Evolutionary conservation across 1,284 basidiomycete species (phyloP).

Genomic region (Cryptococcus amylolentus): DNA sequence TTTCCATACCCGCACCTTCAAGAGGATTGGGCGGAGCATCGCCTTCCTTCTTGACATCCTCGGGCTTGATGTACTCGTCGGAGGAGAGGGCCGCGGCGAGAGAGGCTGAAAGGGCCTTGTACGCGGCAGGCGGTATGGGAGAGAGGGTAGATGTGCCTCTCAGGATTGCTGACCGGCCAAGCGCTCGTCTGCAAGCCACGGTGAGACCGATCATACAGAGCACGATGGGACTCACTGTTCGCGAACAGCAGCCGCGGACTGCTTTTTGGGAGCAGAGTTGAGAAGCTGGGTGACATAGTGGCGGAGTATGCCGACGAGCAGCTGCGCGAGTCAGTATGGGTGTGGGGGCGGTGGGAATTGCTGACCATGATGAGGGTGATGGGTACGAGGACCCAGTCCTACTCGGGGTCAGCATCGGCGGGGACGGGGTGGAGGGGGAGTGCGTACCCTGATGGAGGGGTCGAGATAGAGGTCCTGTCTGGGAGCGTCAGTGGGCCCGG

Average conservation of each 20-base stretch:
- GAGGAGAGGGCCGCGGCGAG: conserved; percentile 67
- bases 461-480: conserved; percentile 69
- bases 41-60: conserved; percentile 54
- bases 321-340: conserved; percentile 53
- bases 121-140: conserved; percentile 69
- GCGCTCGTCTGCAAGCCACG: conserved; percentile 62
- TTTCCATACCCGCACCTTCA: conserved; percentile 91
- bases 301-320: conserved; percentile 87
- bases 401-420: conserved; percentile 14
- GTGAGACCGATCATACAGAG: background rate
- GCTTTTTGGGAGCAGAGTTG: conserved; percentile 78
- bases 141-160: conserved; percentile 74
- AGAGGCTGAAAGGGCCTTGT: conserved; percentile 68
- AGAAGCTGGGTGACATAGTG: conserved; percentile 90
- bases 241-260: conserved; percentile 70
- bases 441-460: conserved; percentile 78
- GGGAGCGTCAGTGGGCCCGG: background rate
- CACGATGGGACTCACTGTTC: conserved; percentile 67
- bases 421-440: background rate
- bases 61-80: conserved; percentile 78
- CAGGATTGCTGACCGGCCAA: conserved; percentile 76
- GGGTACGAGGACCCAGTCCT: conserved; percentile 77
- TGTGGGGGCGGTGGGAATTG: background rate
- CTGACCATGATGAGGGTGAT: conserved; percentile 93
- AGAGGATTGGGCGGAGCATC: conserved; percentile 62